Evolutionary conservation across 2,329 filamentous ascomycete genomes (phyloP).

Genomic region (Reticulascus tulasneorum): DNA sequence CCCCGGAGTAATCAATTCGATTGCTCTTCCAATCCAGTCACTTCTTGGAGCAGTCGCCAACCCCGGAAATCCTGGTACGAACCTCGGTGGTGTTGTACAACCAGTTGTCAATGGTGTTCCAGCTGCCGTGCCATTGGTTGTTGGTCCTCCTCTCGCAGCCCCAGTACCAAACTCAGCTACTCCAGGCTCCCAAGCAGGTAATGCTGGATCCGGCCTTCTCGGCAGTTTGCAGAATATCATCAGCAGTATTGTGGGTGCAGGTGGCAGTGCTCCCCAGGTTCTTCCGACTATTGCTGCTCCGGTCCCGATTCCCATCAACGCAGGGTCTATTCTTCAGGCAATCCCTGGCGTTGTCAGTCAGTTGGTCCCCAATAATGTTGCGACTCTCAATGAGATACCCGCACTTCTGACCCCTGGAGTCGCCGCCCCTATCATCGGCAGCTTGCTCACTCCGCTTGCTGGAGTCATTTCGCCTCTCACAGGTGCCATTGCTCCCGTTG

Average conservation of each 20-base stretch:
- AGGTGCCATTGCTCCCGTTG: not conserved
- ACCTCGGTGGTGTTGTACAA: not conserved
- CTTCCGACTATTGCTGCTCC: too few relatives aligned
- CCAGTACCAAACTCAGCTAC: too few relatives aligned
- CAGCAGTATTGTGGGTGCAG: not conserved
- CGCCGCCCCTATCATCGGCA: not conserved
- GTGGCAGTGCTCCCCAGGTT: too few relatives aligned
- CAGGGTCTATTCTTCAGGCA: not conserved
- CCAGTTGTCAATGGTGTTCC: not conserved
- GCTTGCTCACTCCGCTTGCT: not conserved
- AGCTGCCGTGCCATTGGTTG: not conserved
- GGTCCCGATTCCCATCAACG: too few relatives aligned
- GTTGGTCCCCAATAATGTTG: too few relatives aligned
- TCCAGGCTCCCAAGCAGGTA: not conserved
- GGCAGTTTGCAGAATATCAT: not conserved
- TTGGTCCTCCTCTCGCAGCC: too few relatives aligned
- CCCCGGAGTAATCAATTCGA: not conserved
- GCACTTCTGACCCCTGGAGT: too few relatives aligned
- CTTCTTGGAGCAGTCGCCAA: not conserved
- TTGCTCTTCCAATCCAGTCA: conserved; percentile 1
- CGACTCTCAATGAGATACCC: too few relatives aligned
- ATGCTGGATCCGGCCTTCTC: not conserved
- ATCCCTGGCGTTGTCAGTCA: not conserved
- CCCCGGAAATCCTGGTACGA: not conserved
- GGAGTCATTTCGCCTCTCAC: not conserved